Percentiles rank a stretch among this genome's conserved stretches.
These are phyloP conservation scores for Didymella lethalis DNA, from an alignment of 2,329 filamentous ascomycete species.

Conservation along the genomic window DNA sequence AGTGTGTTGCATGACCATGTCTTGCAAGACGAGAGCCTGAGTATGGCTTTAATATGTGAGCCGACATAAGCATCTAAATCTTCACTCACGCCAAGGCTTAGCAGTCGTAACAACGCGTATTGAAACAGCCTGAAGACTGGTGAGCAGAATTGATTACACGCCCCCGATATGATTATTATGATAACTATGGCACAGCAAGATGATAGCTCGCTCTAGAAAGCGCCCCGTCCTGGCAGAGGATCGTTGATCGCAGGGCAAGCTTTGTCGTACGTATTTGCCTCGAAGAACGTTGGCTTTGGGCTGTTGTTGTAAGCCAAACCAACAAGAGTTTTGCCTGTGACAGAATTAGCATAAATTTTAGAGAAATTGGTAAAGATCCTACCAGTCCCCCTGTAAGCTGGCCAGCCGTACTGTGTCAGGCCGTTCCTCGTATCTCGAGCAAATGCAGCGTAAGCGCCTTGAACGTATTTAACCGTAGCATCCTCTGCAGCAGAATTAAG, in stretches of 20 bases:
- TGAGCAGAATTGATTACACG: background rate
- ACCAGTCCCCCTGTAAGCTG: conserved; percentile 28
- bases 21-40: background rate
- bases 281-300: conserved; percentile 28
- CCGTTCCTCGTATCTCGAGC: conserved; percentile 42
- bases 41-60: background rate
- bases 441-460: conserved; percentile 48
- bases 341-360: background rate
- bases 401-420: conserved; percentile 47
- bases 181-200: background rate
- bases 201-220: conserved; percentile 21
- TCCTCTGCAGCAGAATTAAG: conserved; percentile 35
- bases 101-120: background rate
- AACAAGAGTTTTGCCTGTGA: conserved; percentile 29
- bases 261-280: conserved; percentile 31
- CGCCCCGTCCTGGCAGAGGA: conserved; percentile 35
- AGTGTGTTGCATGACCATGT: no score
- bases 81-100: background rate
- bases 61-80: background rate
- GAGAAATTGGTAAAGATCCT: background rate
- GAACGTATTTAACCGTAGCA: conserved; percentile 43
- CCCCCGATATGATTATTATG: background rate
- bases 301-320: conserved; percentile 33
- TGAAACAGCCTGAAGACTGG: background rate
- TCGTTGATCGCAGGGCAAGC: conserved; percentile 36